Evolutionary conservation across 768 basidiomycete species (phyloP), one percentile per base, ranked within the genome.

Genomic region (Hericium coralloides): DNA sequence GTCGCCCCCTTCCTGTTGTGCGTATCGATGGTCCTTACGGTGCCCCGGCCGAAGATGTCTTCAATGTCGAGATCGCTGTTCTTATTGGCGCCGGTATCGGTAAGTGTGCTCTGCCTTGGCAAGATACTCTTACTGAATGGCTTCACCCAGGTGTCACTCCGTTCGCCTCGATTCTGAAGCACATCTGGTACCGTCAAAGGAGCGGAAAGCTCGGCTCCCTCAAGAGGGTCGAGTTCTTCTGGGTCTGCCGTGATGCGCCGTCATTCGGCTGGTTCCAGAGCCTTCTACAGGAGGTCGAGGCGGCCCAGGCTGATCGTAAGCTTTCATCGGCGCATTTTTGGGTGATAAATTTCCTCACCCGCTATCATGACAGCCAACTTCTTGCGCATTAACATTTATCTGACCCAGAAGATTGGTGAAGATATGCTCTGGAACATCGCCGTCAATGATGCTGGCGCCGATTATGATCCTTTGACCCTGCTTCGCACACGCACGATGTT

Each of bases 221-320:
- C 56, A 84, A 87, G 53, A 83, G 89, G 45, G 95, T 97, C 57
- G 92, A 95, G 64, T 95, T 95, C 72, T 90, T 95, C 74, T 95
- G 93, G 94, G 81, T 92, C 60, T 90, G 87, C 69, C 86, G 90
- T 68, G 90, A 94, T 63, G 84, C 89, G n/a, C 91, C 91, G n/a
- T 90, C 89, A n/a, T 93, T 97, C 65, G 93, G 92, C 64, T 97
- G 94, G 94, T 95, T 98, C 81, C 91, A 95, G 70, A 84, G 80
- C 59, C 73, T 97, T 53, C 77, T 97, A 58, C 86, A 87, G 65
- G 86, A 93, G 68, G 85, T 97, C 49, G 94, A 97, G 69, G 83
- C 82, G 51, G 87, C 89, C 48, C 92, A 94, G 67, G 83, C 84
- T 38, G 90, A 94, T 76, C 89, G 92, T 92, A 67, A 76, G 89